Conservation (phyloP, 345 rosid species). For the Stellera chamaejasme region DNA sequence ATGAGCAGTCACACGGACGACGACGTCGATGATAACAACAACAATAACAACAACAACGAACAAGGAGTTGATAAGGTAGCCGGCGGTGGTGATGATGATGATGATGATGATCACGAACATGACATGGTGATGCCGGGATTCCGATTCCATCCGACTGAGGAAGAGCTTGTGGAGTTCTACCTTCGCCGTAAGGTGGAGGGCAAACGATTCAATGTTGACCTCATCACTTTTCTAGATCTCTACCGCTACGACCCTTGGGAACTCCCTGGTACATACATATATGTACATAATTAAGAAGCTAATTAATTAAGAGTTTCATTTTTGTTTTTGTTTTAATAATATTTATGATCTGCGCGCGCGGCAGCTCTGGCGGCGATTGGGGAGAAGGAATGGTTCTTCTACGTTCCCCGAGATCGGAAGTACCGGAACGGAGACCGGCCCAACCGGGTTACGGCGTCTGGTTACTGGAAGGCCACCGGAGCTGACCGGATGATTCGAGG, state of each 20-base stretch:
- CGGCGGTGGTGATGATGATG: slow-evolving; percentile 13
- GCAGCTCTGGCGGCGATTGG: slow-evolving; percentile 95
- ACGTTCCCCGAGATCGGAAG: slow-evolving; percentile 92
- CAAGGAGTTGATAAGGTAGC: neutral
- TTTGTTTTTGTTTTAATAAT: neutral
- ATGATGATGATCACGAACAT: slow-evolving; percentile 68
- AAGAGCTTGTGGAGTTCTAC: slow-evolving; percentile 97
- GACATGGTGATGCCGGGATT: slow-evolving; percentile 99
- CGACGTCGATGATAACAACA: slow-evolving; percentile 19
- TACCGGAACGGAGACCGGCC: slow-evolving; percentile 97
- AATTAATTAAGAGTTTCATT: neutral
- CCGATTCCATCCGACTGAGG: slow-evolving; percentile 97
- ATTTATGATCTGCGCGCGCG: neutral
- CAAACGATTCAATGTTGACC: slow-evolving; percentile 94
- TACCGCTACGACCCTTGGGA: slow-evolving; percentile 99
- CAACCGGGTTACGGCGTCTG: slow-evolving; percentile 90
- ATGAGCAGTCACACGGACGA: slow-evolving; percentile 36
- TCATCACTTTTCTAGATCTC: slow-evolving; percentile 97
- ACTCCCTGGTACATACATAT: slow-evolving; percentile 66
- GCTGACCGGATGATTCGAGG: slow-evolving; percentile 92
- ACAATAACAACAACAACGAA: slow-evolving; percentile 15
- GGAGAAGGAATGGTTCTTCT: slow-evolving; percentile 99
- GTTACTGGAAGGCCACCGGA: slow-evolving; percentile 99
- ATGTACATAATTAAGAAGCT: neutral
- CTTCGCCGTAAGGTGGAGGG: slow-evolving; percentile 99